Conservation (phyloP, 345 rosid species). For the Sonneratia caseolaris region DNA sequence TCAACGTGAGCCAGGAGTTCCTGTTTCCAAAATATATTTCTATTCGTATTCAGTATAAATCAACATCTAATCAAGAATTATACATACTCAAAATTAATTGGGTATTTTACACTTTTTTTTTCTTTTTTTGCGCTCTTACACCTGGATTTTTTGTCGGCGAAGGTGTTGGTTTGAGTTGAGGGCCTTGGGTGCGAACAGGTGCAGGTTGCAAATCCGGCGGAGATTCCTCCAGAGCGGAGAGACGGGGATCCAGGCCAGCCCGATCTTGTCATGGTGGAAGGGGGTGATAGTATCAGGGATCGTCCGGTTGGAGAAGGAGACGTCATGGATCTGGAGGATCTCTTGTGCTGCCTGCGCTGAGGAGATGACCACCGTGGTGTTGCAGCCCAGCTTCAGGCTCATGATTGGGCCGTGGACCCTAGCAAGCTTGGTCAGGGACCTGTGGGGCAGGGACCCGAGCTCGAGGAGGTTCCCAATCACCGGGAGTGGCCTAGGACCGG, state of each 20-base stretch:
- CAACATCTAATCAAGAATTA: too few species aligned
- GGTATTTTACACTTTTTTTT: neutral
- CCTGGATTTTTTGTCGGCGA: slow-evolving; percentile 11
- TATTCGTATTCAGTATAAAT: too few species aligned
- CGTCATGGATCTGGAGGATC: slow-evolving; percentile 18
- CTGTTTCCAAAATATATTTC: neutral
- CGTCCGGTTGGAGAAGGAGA: slow-evolving; percentile 7
- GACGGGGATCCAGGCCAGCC: slow-evolving; percentile 11
- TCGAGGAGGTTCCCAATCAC: slow-evolving; percentile 20
- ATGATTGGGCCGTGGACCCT: slow-evolving; percentile 20
- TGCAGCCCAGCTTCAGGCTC: slow-evolving; percentile 13
- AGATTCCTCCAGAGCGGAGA: slow-evolving; percentile 16
- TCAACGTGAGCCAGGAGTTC: slow-evolving; percentile 16
- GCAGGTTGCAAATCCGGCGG: slow-evolving; percentile 11
- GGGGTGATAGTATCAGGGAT: slow-evolving; percentile 10
- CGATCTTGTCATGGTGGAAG: slow-evolving; percentile 1
- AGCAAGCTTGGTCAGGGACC: slow-evolving; percentile 16
- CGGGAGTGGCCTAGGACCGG: slow-evolving; percentile 19
- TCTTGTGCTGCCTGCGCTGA: slow-evolving; percentile 14
- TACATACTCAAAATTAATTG: too few species aligned
- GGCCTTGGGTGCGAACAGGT: slow-evolving; percentile 11
- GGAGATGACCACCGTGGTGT: slow-evolving; percentile 17
- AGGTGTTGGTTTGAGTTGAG: slow-evolving; percentile 15
- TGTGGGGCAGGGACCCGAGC: slow-evolving; percentile 17
- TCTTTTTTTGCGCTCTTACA: neutral